phyloP scores from a whole-genome alignment of 305 asterid genomes.

The Ilex paraguariensis region DNA sequence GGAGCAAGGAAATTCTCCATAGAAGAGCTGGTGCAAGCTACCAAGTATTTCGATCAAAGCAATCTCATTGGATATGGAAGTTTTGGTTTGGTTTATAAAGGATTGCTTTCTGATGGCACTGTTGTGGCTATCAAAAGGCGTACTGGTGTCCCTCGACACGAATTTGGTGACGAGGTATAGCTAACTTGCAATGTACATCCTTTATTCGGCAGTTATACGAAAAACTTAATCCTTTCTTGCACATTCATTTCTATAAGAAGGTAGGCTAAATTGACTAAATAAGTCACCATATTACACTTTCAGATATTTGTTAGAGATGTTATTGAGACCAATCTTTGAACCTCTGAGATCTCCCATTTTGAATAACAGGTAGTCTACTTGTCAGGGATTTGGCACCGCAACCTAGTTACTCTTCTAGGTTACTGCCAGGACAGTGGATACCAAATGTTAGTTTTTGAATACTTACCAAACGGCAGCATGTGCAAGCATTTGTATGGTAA shows the following conservation, averaged over 20 bases:
- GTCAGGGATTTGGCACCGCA: slow-evolving; percentile 46
- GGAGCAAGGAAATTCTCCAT: slow-evolving; percentile 46
- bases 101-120: slow-evolving; percentile 66
- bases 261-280: too few species aligned
- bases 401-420: slow-evolving; percentile 58
- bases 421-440: slow-evolving; percentile 60
- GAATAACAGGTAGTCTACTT: slow-evolving; percentile 43
- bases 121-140: slow-evolving; percentile 65
- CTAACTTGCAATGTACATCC: too few species aligned
- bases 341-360: not conserved
- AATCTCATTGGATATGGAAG: slow-evolving; percentile 65
- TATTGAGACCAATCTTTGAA: not conserved
- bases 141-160: slow-evolving; percentile 29
- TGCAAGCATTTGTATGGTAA: slow-evolving; percentile 60
- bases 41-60: slow-evolving; percentile 41
- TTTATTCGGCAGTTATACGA: too few species aligned
- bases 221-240: too few species aligned
- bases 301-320: not conserved
- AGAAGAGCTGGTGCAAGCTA: slow-evolving; percentile 73
- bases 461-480: slow-evolving; percentile 63
- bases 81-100: slow-evolving; percentile 66
- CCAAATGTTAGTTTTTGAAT: slow-evolving; percentile 68
- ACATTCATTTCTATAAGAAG: too few species aligned
- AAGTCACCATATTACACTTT: not conserved
- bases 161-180: slow-evolving; percentile 48